Evolutionary conservation across 306 rosid species (phyloP).

Genomic region (Sesbania bispinosa): DNA sequence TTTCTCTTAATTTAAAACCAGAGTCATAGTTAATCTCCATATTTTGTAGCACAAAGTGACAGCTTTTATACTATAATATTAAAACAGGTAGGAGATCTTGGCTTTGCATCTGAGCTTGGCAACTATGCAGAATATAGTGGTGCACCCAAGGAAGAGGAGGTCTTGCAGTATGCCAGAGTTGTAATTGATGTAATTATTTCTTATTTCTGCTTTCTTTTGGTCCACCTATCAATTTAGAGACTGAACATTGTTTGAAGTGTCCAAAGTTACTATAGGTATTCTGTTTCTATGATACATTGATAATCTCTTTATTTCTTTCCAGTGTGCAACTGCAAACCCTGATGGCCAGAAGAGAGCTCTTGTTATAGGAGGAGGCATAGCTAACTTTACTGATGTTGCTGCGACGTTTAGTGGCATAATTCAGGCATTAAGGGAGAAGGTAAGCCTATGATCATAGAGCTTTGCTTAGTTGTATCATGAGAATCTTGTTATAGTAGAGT

Average conservation of each 20-base stretch:
- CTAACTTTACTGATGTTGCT: constrained; percentile 94
- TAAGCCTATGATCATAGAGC: constrained; percentile 11
- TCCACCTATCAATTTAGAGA: neutral
- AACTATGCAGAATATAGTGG: constrained; percentile 98
- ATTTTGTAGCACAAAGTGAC: neutral
- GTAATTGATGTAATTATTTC: constrained; percentile 72
- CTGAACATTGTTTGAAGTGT: neutral
- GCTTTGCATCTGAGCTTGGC: constrained; percentile 92
- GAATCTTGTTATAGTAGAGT: neutral
- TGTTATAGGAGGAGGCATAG: constrained; percentile 95
- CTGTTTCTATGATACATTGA: neutral
- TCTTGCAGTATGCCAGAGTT: constrained; percentile 94
- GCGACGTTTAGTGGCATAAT: constrained; percentile 95
- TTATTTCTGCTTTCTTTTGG: neutral
- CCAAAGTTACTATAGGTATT: neutral
- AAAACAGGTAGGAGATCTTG: constrained; percentile 91
- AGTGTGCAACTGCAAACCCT: constrained; percentile 93
- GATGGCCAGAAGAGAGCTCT: constrained; percentile 91
- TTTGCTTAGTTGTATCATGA: neutral
- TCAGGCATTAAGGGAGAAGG: constrained; percentile 94
- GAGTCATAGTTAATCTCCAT: constrained; percentile 16
- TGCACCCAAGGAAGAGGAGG: constrained; percentile 98
- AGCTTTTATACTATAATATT: neutral
- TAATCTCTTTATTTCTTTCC: constrained; percentile 33
- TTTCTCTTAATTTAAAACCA: constrained; percentile 14